A percentile compares a stretch with the other conserved stretches of the same genome.
Conservation (phyloP, 2,329 filamentous ascomycete genomes). For the Cladophialophora exuberans region DNA sequence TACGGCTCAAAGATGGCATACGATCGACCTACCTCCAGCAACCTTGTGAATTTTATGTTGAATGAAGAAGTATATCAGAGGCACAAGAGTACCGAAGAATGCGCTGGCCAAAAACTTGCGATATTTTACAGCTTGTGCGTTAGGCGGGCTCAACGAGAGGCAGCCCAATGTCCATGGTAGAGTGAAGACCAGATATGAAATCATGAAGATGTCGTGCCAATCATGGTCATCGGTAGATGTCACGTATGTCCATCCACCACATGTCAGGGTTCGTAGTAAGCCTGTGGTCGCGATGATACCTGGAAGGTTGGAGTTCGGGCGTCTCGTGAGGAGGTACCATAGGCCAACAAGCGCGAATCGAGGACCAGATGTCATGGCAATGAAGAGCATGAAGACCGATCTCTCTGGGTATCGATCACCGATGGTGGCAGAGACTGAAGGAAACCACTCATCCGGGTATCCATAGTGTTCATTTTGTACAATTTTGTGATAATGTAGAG, state of each 20-base stretch:
- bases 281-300: slow-evolving; percentile 81
- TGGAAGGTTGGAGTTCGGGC: slow-evolving; percentile 73
- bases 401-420: slow-evolving; percentile 96
- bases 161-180: slow-evolving; percentile 95
- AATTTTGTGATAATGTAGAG: slow-evolving; percentile 93
- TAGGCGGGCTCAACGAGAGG: slow-evolving; percentile 82
- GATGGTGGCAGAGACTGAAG: slow-evolving; percentile 94
- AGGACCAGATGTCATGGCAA: slow-evolving; percentile 92
- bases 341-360: slow-evolving; percentile 87
- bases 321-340: slow-evolving; percentile 87
- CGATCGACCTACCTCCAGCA: slow-evolving; percentile 72
- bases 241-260: slow-evolving; percentile 97
- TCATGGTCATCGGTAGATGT: slow-evolving; percentile 98
- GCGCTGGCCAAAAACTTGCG: slow-evolving; percentile 79
- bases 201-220: slow-evolving; percentile 99
- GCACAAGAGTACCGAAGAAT: slow-evolving; percentile 90
- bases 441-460: slow-evolving; percentile 95
- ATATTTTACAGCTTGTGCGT: slow-evolving; percentile 81
- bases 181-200: slow-evolving; percentile 92
- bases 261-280: slow-evolving; percentile 85
- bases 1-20: not conserved
- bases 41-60: slow-evolving; percentile 97
- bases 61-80: slow-evolving; percentile 94
- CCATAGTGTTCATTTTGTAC: slow-evolving; percentile 96
- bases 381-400: slow-evolving; percentile 96